Conservation (phyloP, 257 asterid genomes). For the Solanum etuberosum region DNA sequence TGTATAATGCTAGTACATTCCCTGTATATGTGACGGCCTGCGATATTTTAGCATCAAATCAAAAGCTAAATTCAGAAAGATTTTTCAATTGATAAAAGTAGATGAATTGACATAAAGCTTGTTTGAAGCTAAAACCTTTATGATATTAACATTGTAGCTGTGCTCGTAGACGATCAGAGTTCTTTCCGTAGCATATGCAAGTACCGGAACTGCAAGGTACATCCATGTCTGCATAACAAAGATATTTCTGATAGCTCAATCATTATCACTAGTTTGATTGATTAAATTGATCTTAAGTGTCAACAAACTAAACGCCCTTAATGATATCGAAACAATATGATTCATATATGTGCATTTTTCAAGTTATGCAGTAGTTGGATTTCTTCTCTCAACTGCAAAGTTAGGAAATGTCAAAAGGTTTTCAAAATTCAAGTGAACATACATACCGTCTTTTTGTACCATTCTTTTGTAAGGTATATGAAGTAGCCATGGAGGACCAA, state of each 20-base stretch:
- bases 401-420: not conserved
- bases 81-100: not conserved
- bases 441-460: conserved; percentile 72
- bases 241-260: not conserved
- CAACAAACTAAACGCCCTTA: not conserved
- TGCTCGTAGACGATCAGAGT: conserved; percentile 48
- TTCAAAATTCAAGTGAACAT: not conserved
- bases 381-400: not conserved
- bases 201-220: conserved; percentile 58
- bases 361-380: not conserved
- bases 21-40: conserved; percentile 91
- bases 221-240: conserved; percentile 68
- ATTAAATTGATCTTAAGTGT: not conserved
- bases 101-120: not conserved
- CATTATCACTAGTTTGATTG: not conserved
- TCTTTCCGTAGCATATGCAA: conserved; percentile 54
- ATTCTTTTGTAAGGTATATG: conserved; percentile 44
- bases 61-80: not conserved
- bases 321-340: not conserved
- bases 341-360: not conserved
- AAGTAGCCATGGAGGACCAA: conserved; percentile 67
- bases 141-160: conserved; percentile 39
- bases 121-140: conserved; percentile 34
- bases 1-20: conserved; percentile 71
- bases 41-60: not conserved